Percentiles rank a stretch among this genome's conserved stretches.
These are phyloP conservation scores for Phytophthora macrochlamydospora DNA, from an alignment of 352 stramenopile species.

Conservation along the genomic window DNA sequence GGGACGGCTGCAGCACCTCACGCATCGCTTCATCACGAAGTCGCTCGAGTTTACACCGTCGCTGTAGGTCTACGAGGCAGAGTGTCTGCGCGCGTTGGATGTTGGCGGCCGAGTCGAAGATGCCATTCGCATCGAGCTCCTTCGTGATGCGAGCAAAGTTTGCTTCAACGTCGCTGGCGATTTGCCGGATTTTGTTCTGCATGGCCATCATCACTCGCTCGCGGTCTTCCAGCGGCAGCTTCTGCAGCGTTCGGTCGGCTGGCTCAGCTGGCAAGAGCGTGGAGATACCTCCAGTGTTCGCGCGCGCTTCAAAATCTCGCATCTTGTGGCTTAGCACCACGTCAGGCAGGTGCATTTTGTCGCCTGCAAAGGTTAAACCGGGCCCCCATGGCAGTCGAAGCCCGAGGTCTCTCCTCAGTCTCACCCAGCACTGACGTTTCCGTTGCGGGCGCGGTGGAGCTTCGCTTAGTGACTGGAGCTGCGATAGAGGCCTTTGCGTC, in stretches of 20 bases:
- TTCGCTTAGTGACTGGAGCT: conserved; percentile 9
- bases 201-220: conserved; percentile 76
- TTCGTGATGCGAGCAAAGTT: conserved; percentile 58
- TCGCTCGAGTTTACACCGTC: conserved; percentile 60
- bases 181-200: conserved; percentile 70
- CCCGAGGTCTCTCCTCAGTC: conserved; percentile 5
- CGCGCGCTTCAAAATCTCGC: conserved; percentile 78
- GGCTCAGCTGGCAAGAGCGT: conserved; percentile 56
- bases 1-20: conserved; percentile 44
- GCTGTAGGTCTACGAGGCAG: conserved; percentile 75
- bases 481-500: conserved; percentile 26
- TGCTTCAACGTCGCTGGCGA: conserved; percentile 59
- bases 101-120: conserved; percentile 71
- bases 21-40: conserved; percentile 66
- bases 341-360: conserved; percentile 67
- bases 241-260: conserved; percentile 54
- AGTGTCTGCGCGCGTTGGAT: conserved; percentile 64
- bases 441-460: conserved; percentile 9
- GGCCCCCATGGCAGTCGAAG: conserved; percentile 6
- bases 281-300: conserved; percentile 36
- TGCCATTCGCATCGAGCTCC: conserved; percentile 61
- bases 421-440: conserved; percentile 2
- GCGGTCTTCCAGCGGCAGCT: conserved; percentile 69
- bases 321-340: conserved; percentile 82
- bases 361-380: not conserved